Percentiles rank a stretch among this genome's conserved stretches.
phyloP scores from a whole-genome alignment of 345 rosid genomes.

The Chamaenerion angustifolium region DNA sequence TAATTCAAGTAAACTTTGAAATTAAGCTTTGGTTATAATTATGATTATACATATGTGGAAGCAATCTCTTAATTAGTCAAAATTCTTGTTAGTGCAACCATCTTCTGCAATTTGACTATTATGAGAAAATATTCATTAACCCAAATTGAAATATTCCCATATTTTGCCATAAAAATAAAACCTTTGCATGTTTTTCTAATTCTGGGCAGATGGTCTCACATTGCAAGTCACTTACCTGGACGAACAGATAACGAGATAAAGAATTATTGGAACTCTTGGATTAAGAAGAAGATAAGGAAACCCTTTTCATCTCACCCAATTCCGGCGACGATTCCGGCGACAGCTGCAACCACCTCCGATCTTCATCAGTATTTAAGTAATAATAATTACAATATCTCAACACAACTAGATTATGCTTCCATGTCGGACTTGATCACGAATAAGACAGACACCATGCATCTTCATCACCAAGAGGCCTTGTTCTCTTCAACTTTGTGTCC shows the following conservation, averaged over 20 bases:
- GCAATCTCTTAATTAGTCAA: no score
- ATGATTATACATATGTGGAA: no score
- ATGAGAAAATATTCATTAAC: no score
- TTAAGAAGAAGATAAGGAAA: constrained; percentile 83
- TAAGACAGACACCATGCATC: background rate
- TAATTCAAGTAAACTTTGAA: no score
- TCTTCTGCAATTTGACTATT: no score
- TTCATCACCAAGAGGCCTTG: constrained; percentile 25
- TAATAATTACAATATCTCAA: background rate
- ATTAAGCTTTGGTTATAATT: no score
- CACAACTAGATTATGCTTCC: background rate
- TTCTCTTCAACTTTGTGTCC: constrained; percentile 38
- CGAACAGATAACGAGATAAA: constrained; percentile 94
- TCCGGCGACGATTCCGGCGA: constrained; percentile 13
- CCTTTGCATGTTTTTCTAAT: no score
- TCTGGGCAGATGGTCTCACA: constrained; percentile 99
- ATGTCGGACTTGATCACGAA: background rate
- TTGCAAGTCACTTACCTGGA: constrained; percentile 92
- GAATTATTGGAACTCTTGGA: constrained; percentile 99
- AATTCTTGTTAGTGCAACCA: no score
- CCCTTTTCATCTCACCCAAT: constrained; percentile 34
- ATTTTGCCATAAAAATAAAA: no score
- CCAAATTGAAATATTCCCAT: no score
- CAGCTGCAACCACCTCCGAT: constrained; percentile 10
- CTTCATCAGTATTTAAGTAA: constrained; percentile 13